These are phyloP conservation scores for Oxytropis ochrocephala DNA, from an alignment of 306 rosid genomes.

Conservation along the genomic window DNA sequence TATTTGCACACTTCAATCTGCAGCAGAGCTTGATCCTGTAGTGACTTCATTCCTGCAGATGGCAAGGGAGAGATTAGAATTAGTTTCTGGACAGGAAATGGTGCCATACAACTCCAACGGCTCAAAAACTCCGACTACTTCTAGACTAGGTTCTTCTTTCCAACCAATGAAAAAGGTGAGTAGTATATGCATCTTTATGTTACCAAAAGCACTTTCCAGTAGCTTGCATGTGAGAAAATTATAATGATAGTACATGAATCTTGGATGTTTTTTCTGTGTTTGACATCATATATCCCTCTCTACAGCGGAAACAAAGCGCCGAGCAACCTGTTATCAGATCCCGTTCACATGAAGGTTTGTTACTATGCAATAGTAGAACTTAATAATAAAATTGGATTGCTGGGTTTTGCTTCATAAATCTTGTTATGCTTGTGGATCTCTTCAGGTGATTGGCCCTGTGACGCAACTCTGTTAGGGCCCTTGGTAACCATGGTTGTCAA, in stretches of 20 bases:
- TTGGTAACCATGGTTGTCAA: background rate
- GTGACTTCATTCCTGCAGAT: slow-evolving; percentile 43
- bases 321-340: slow-evolving; percentile 8
- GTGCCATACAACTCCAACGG: background rate
- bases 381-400: background rate
- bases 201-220: background rate
- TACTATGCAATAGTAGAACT: background rate
- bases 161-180: slow-evolving; percentile 35
- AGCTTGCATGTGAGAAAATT: background rate
- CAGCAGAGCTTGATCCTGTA: slow-evolving; percentile 23
- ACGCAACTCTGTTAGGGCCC: background rate
- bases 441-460: background rate
- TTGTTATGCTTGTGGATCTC: background rate
- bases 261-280: slow-evolving; percentile 3
- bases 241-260: background rate
- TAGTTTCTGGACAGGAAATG: background rate
- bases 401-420: background rate
- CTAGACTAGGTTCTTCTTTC: slow-evolving; percentile 9
- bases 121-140: background rate
- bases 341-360: slow-evolving; percentile 23
- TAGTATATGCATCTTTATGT: slow-evolving; percentile 5
- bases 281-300: slow-evolving; percentile 17
- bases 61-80: slow-evolving; percentile 27
- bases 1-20: slow-evolving; percentile 46
- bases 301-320: slow-evolving; percentile 36